Base-by-base conservation (phyloP, 306 rosid species). In the Casuarina cunninghamiana region DNA sequence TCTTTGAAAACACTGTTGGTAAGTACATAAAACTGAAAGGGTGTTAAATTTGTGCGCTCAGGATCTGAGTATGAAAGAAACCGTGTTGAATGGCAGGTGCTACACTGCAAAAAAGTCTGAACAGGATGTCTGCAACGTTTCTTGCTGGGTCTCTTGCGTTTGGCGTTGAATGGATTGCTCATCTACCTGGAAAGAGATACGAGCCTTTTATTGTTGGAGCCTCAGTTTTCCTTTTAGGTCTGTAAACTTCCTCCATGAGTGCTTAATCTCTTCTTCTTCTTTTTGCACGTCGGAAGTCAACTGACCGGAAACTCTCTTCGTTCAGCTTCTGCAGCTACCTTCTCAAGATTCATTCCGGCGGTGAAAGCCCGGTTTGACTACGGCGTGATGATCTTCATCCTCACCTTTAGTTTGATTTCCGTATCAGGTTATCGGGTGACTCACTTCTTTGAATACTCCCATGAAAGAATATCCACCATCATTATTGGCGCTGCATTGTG, bases 251-350 rank as follows among this genome's bases (percentile, higher is more conserved):
- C 70, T 63, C 9, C 19, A 19, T 57, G 32, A 10, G 13, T 38
- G 2, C 3, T 11, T 77, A 2, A 5, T 38, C n/a, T 43, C 6
- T 5, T 21, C 39, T 3, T 7, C 7, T 6, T 42, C 32, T 26
- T 3, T 9, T 5, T 44, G 10, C 19, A 12, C 48, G 11, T 13
- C 6, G 3, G n/a, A 51, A 45, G 13, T 67, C 13, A 67, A 53
- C 5, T 35, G 3, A 74, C 41, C 21, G 1, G 6, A 65, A 0
- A 10, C 4, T 45, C 53, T 32, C 11, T 46, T 48, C 53, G 17
- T 82, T 62, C 97, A 95, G 99, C 90, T 81, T 89, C 97, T 19
- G 90, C 90, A 60, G 83, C 90, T 58, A 95, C 99, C 38, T 95
- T 95, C 81, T 89, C 94, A 1, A 83, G 99, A 82, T 95, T 95